These are phyloP conservation scores for Saccharomycopsis amapae DNA, from an alignment of 805 yeast species.

Conservation along the genomic window DNA sequence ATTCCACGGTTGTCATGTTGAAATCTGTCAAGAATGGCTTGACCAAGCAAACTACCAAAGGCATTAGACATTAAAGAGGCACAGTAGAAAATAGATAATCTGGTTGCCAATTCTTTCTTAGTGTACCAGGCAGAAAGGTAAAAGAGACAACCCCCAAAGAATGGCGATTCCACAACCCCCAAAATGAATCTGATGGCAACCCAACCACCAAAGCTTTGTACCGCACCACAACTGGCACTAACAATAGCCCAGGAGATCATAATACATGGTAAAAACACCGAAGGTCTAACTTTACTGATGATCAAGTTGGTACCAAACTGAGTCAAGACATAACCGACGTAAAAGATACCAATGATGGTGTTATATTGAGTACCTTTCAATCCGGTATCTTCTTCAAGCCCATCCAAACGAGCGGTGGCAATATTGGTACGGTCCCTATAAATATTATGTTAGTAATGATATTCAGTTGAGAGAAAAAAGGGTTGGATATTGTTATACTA, in stretches of 20 bases:
- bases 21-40: constrained; percentile 33
- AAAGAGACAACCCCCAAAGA: constrained; percentile 37
- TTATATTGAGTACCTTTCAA: constrained; percentile 45
- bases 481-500: too few species aligned
- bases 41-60: constrained; percentile 47
- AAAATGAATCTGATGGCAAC: constrained; percentile 38
- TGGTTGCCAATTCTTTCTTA: constrained; percentile 40
- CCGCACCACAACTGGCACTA: constrained; percentile 40
- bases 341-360: constrained; percentile 37
- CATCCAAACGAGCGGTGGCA: constrained; percentile 43
- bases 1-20: constrained; percentile 23
- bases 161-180: constrained; percentile 43
- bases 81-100: constrained; percentile 43
- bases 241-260: constrained; percentile 32
- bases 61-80: constrained; percentile 49
- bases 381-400: constrained; percentile 49
- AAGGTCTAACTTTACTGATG: constrained; percentile 43
- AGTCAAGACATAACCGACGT: constrained; percentile 40
- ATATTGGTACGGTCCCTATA: constrained; percentile 43
- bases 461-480: too few species aligned
- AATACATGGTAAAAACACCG: constrained; percentile 40
- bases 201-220: constrained; percentile 37
- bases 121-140: constrained; percentile 33
- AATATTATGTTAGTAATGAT: too few species aligned
- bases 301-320: constrained; percentile 41